Percentiles rank a stretch among this genome's conserved stretches.
Evolutionary conservation across 2,329 filamentous ascomycete genomes (phyloP).

Genomic region (Aspergillus neoniger): DNA sequence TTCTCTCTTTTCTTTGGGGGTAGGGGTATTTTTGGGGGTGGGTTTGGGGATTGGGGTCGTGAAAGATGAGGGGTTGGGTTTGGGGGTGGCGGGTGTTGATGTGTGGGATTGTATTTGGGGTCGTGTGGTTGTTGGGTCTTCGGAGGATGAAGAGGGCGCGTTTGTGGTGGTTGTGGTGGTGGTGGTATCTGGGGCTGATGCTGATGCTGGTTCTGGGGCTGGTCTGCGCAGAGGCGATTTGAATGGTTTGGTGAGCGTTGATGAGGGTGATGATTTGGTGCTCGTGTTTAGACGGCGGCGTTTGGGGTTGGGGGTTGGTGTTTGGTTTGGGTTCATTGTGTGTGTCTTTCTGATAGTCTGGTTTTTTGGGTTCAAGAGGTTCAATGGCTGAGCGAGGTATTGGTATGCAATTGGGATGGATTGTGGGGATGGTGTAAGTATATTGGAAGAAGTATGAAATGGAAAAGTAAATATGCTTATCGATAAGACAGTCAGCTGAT

Average conservation of each 20-base stretch:
- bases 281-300: slow-evolving; percentile 61
- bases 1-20: slow-evolving; percentile 31
- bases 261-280: slow-evolving; percentile 17
- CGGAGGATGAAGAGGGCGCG: slow-evolving; percentile 28
- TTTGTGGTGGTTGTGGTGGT: not conserved
- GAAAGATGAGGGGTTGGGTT: not conserved
- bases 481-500: slow-evolving; percentile 16
- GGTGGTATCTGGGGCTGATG: slow-evolving; percentile 9
- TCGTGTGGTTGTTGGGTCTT: slow-evolving; percentile 4
- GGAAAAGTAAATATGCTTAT: slow-evolving; percentile 11
- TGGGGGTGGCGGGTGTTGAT: slow-evolving; percentile 15
- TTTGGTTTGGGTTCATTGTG: not conserved
- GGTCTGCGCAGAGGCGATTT: slow-evolving; percentile 65
- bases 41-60: not conserved
- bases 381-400: no score
- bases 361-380: no score
- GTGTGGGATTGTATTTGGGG: slow-evolving; percentile 4
- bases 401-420: not conserved
- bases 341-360: no score
- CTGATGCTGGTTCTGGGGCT: slow-evolving; percentile 12
- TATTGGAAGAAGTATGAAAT: not conserved
- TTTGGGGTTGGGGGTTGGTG: slow-evolving; percentile 45
- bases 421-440: not conserved
- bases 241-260: slow-evolving; percentile 69
- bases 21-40: not conserved